phyloP scores from a whole-genome alignment of 805 yeast species.

The Saccharomycopsis selenospora region DNA sequence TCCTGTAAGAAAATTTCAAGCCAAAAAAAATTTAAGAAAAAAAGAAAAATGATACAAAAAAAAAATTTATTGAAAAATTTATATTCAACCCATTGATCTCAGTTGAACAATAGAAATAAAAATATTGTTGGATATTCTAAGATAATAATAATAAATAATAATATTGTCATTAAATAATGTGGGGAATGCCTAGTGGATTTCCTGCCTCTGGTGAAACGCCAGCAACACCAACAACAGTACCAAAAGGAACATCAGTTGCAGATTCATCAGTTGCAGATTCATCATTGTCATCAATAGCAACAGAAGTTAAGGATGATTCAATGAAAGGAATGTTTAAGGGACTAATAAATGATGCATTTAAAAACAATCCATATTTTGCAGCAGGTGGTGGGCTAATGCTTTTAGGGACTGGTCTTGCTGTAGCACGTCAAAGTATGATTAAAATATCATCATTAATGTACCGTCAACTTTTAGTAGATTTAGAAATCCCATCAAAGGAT shows the following conservation, averaged over 20 bases:
- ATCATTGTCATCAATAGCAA: too few relatives aligned
- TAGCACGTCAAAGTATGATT: conserved; percentile 62
- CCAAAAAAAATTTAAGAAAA: too few relatives aligned
- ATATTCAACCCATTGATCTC: too few relatives aligned
- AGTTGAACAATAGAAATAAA: too few relatives aligned
- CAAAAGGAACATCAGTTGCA: not conserved
- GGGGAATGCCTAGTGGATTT: too few relatives aligned
- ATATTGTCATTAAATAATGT: too few relatives aligned
- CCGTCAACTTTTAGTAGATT: conserved; percentile 79
- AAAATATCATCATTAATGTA: conserved; percentile 62
- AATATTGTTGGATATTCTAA: too few relatives aligned
- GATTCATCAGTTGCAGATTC: too few relatives aligned
- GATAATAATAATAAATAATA: too few relatives aligned
- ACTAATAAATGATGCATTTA: conserved; percentile 47
- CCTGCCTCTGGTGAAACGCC: conserved; percentile 1
- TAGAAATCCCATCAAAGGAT: conserved; percentile 90
- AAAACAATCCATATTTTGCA: conserved; percentile 88
- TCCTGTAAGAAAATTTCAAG: too few relatives aligned
- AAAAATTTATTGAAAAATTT: too few relatives aligned
- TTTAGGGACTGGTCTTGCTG: conserved; percentile 81
- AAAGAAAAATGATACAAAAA: too few relatives aligned
- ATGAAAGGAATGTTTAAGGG: conserved; percentile 28
- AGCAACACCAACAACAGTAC: not conserved
- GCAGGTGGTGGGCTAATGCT: conserved; percentile 98
- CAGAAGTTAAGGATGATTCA: conserved; percentile 19